Conservation (phyloP, 306 rosid genomes). For the Prunus mume region DNA sequence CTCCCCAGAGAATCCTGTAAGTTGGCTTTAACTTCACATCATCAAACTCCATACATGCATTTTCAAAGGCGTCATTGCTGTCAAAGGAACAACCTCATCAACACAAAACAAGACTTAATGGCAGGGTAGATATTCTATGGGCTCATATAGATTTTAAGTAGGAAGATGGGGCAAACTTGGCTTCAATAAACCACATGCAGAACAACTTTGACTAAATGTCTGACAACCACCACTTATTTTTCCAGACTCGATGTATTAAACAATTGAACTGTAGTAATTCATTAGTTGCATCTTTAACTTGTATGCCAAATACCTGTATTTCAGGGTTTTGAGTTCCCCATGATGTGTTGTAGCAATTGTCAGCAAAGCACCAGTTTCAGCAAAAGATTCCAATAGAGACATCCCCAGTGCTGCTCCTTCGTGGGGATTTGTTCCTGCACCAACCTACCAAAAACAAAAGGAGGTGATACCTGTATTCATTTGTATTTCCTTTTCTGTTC, state of each 20-base stretch:
- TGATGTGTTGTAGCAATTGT: constrained; percentile 96
- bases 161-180: neutral
- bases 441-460: constrained; percentile 63
- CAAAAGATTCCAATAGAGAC: constrained; percentile 85
- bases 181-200: constrained; percentile 6
- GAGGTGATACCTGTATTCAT: neutral
- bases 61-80: constrained; percentile 85
- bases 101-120: constrained; percentile 24
- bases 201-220: neutral
- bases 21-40: constrained; percentile 94
- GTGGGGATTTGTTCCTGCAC: constrained; percentile 95
- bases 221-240: neutral
- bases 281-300: constrained; percentile 11
- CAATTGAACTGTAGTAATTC: neutral
- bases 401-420: constrained; percentile 98
- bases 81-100: constrained; percentile 28
- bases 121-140: neutral
- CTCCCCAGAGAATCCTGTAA: constrained; percentile 91
- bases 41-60: constrained; percentile 96
- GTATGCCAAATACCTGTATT: constrained; percentile 69
- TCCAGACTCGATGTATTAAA: neutral
- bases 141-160: neutral
- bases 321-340: constrained; percentile 93
- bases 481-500: neutral
- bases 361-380: constrained; percentile 66